Percentiles rank a stretch among this genome's conserved stretches.
Conservation (phyloP, 164 flowering plant genomes). For the Nymphaea colorata region DNA sequence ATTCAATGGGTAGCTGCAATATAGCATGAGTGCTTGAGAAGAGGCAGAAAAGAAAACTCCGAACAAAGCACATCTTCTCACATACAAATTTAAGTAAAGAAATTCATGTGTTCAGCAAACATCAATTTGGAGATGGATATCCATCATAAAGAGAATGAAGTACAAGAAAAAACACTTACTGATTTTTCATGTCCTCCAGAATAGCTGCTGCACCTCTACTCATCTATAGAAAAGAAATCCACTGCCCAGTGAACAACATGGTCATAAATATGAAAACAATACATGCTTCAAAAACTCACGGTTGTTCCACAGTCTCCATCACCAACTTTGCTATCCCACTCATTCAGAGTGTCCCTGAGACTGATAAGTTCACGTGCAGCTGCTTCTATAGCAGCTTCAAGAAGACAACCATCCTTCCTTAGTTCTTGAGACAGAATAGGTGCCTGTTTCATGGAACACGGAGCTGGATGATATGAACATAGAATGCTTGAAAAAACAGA, state of each 20-base stretch:
- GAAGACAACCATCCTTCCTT: conserved; percentile 44
- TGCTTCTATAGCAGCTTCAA: conserved; percentile 82
- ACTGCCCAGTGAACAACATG: not conserved
- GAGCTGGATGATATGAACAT: too few species aligned
- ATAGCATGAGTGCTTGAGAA: not conserved
- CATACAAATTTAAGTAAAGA: too few species aligned
- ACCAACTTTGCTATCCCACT: conserved; percentile 88
- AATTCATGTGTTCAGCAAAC: too few species aligned
- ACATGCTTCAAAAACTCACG: conserved; percentile 29
- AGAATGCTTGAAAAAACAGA: too few species aligned
- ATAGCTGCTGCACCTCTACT: conserved; percentile 70
- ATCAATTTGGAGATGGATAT: too few species aligned
- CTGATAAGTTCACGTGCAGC: conserved; percentile 56
- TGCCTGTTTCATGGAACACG: conserved; percentile 13
- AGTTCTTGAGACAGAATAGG: conserved; percentile 48
- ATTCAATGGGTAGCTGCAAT: conserved; percentile 78
- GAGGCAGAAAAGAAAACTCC: not conserved
- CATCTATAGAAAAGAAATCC: conserved; percentile 42
- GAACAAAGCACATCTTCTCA: too few species aligned
- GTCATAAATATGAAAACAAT: not conserved
- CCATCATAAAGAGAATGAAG: too few species aligned
- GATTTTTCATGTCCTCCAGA: conserved; percentile 67
- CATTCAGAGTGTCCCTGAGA: conserved; percentile 63
- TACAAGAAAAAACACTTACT: conserved; percentile 25
- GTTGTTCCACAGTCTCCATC: conserved; percentile 99